phyloP scores from a whole-genome alignment of 305 asterid genomes.

The Nicotiana rustica region DNA sequence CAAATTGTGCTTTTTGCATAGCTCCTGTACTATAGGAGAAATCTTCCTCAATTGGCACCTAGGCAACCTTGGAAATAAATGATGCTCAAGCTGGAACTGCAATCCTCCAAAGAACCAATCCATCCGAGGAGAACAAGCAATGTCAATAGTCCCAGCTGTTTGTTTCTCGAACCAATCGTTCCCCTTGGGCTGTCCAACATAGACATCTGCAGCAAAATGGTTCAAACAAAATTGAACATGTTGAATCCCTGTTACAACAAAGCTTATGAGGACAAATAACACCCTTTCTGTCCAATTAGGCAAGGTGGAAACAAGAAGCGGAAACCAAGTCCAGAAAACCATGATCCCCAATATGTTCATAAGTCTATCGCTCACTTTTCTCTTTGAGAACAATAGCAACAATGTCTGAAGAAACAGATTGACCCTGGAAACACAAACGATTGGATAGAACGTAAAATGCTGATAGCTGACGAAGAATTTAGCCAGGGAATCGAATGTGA shows the following conservation, averaged over 20 bases:
- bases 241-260: constrained; percentile 58
- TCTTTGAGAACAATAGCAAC: constrained; percentile 58
- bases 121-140: constrained; percentile 64
- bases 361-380: constrained; percentile 62
- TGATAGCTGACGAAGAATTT: constrained; percentile 68
- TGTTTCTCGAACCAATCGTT: constrained; percentile 84
- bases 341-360: constrained; percentile 61
- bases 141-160: constrained; percentile 68
- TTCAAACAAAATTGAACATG: constrained; percentile 73
- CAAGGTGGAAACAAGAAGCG: constrained; percentile 59
- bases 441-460: constrained; percentile 67
- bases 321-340: constrained; percentile 84
- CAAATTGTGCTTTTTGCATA: constrained; percentile 71
- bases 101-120: constrained; percentile 87
- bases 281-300: constrained; percentile 72
- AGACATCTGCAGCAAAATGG: constrained; percentile 70
- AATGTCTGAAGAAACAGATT: constrained; percentile 70
- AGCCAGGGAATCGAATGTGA: constrained; percentile 58
- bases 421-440: constrained; percentile 61
- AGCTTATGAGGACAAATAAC: constrained; percentile 60
- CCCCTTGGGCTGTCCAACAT: constrained; percentile 69
- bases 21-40: constrained; percentile 63
- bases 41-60: constrained; percentile 68
- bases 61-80: constrained; percentile 78
- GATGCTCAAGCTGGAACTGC: constrained; percentile 79